Base-by-base conservation (phyloP, 306 rosid genomes). In the Hippophae rhamnoides region DNA sequence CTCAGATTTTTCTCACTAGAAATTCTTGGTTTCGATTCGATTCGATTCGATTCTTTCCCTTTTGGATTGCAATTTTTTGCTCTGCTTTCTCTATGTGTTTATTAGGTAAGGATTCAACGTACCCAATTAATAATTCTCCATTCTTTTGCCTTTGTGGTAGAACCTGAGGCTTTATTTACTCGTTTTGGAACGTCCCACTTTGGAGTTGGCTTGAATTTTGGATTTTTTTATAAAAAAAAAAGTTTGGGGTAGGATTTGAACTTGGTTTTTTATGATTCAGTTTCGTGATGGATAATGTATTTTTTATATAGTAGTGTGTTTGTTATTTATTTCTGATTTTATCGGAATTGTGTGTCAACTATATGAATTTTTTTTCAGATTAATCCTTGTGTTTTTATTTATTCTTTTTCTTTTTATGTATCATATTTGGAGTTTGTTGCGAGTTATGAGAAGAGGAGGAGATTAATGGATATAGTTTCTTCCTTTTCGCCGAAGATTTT, bases 51-150 rank as follows among this genome's bases (percentile, higher is more conserved):
- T 70, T 76, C 78, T 42, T 50, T 60, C 46, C 47, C 48, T 60
- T 43, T 65, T 10, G 62, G 14, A 57, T 65, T 65, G 72, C 52
- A 48, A 8, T 64, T 62, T 57, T 50, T 46, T 11, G n/a, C 57
- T 48, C 59, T 69, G 58, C 59, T 48, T 57, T 47, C 38, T 69
- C 72, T 6, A 13, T 46, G 45, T 18, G 23, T 31, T 31, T 31
- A 62, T 56, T 14, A 44, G 86, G 86, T 81, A 14, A 67, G 84
- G 71, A 44, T 79, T 75, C 51, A 64, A 66, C 54, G n/a, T 67
- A 64, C 68, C 69, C 43, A 44, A 76, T 49, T 57, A 42, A 11
- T 53, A 42, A 43, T 8, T 60, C 57, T 44, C 44, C 46, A 47
- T 13, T 11, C 1, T 13, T 13, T 54, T 44, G 42, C 18, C 40